These are phyloP conservation scores for Suhomyces bolitotheri DNA, from an alignment of 1,139 yeast genomes.

Conservation along the genomic window DNA sequence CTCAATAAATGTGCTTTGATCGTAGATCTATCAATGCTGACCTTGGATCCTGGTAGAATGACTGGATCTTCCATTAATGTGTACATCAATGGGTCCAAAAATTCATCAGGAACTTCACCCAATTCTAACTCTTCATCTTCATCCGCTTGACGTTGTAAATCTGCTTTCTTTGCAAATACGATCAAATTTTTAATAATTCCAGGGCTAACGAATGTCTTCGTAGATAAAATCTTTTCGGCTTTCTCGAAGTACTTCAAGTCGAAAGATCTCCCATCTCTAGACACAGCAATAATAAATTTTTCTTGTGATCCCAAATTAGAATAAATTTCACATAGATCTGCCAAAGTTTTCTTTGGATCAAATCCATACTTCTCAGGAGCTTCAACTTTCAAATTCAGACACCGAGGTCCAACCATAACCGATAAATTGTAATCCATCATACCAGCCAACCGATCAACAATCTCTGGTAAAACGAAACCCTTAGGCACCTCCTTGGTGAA, in stretches of 20 bases:
- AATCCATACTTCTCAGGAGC: constrained; percentile 84
- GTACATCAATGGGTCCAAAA: constrained; percentile 93
- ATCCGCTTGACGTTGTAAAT: constrained; percentile 58
- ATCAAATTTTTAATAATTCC: constrained; percentile 53
- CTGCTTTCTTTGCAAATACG: constrained; percentile 64
- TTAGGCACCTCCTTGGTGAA: constrained; percentile 85
- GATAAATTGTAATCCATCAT: constrained; percentile 92
- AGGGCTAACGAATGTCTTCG: constrained; percentile 53
- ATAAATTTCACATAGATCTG: constrained; percentile 72
- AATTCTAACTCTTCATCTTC: constrained; percentile 83
- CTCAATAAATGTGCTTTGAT: constrained; percentile 90
- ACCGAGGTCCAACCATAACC: constrained; percentile 92
- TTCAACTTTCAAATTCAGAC: constrained; percentile 81
- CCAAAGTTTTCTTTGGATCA: constrained; percentile 72
- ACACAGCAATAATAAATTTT: constrained; percentile 75
- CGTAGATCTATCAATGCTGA: constrained; percentile 85
- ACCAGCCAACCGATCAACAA: constrained; percentile 90
- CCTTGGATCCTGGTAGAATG: constrained; percentile 78
- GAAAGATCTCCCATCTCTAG: constrained; percentile 89
- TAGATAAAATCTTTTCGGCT: constrained; percentile 66
- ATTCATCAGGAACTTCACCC: constrained; percentile 96
- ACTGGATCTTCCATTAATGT: constrained; percentile 97
- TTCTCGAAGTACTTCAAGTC: constrained; percentile 62
- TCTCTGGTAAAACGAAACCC: constrained; percentile 85
- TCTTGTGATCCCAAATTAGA: constrained; percentile 65